A percentile compares a stretch with the other conserved stretches of the same genome.
These are phyloP conservation scores for Stentor roeselii DNA, from an alignment of 73 alveolate species.

Conservation along the genomic window DNA sequence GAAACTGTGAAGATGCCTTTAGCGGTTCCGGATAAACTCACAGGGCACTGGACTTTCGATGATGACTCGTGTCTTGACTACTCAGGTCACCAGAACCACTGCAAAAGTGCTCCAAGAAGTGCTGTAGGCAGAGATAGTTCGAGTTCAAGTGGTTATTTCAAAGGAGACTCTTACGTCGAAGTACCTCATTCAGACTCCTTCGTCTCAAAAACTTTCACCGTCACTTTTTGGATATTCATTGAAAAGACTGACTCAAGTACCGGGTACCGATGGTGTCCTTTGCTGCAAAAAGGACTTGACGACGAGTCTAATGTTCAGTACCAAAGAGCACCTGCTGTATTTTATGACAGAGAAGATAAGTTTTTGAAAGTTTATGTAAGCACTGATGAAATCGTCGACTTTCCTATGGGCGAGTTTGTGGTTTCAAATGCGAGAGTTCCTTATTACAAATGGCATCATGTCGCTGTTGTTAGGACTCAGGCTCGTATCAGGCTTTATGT, in stretches of 20 bases:
- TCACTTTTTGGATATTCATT: slow-evolving; percentile 20
- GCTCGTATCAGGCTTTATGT: slow-evolving; percentile 22
- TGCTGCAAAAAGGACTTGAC: slow-evolving; percentile 12
- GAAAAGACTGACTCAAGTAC: not conserved
- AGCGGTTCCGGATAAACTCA: not conserved
- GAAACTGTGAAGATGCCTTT: slow-evolving; percentile 19
- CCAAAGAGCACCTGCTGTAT: slow-evolving; percentile 19
- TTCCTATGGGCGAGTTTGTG: slow-evolving; percentile 5
- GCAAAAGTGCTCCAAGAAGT: not conserved
- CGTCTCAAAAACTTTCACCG: not conserved
- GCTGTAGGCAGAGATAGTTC: not conserved
- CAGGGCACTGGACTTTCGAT: slow-evolving; percentile 26
- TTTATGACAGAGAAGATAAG: slow-evolving; percentile 16
- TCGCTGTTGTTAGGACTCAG: slow-evolving; percentile 23
- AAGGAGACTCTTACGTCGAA: not conserved
- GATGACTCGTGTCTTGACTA: slow-evolving; percentile 21
- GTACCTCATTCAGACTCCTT: slow-evolving; percentile 13
- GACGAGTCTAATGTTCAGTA: not conserved
- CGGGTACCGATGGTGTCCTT: slow-evolving; percentile 24
- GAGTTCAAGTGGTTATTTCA: not conserved
- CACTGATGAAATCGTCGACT: slow-evolving; percentile 1
- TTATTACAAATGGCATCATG: slow-evolving; percentile 8
- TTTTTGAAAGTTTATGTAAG: slow-evolving; percentile 10
- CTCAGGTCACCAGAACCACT: not conserved
- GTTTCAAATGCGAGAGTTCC: slow-evolving; percentile 27